Evolutionary conservation across 208 protist species (phyloP).

Genomic region (Acanthamoeba castellanii): DNA sequence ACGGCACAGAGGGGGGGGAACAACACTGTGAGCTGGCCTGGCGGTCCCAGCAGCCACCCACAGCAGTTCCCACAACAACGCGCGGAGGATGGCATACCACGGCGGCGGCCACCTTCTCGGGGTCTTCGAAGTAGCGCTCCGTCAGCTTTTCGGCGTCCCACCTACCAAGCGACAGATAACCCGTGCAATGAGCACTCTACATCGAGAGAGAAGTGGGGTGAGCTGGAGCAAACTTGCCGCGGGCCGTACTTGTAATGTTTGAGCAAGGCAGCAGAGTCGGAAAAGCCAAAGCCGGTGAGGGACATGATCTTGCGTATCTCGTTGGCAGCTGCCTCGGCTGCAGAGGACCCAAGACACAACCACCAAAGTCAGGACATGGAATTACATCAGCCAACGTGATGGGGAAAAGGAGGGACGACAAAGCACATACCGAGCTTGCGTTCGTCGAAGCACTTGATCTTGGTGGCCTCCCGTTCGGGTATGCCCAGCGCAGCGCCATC

Average conservation of each 20-base stretch:
- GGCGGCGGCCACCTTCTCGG: slow-evolving; percentile 8
- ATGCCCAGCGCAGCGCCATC: slow-evolving; percentile 43
- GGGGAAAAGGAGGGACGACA: neutral
- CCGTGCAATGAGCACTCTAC: too few species aligned
- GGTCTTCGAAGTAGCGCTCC: slow-evolving; percentile 61
- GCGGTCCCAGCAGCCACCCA: too few species aligned
- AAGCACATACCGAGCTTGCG: slow-evolving; percentile 14
- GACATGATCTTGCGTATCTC: slow-evolving; percentile 55
- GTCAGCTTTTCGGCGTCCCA: slow-evolving; percentile 61
- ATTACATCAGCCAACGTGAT: neutral
- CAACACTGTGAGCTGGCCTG: too few species aligned
- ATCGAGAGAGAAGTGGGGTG: too few species aligned
- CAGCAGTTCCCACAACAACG: neutral
- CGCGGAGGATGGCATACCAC: neutral
- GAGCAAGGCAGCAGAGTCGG: slow-evolving; percentile 28
- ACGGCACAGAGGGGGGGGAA: too few species aligned
- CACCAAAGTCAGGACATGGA: neutral
- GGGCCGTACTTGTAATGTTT: slow-evolving; percentile 34
- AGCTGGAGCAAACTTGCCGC: too few species aligned
- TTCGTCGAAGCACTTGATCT: neutral
- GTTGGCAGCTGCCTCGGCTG: neutral
- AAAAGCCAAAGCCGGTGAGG: slow-evolving; percentile 28
- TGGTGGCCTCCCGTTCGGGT: slow-evolving; percentile 20
- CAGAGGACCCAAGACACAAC: neutral
- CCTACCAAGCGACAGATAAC: neutral